Base-by-base conservation (phyloP, 345 rosid species). In the Acer yangbiense region DNA sequence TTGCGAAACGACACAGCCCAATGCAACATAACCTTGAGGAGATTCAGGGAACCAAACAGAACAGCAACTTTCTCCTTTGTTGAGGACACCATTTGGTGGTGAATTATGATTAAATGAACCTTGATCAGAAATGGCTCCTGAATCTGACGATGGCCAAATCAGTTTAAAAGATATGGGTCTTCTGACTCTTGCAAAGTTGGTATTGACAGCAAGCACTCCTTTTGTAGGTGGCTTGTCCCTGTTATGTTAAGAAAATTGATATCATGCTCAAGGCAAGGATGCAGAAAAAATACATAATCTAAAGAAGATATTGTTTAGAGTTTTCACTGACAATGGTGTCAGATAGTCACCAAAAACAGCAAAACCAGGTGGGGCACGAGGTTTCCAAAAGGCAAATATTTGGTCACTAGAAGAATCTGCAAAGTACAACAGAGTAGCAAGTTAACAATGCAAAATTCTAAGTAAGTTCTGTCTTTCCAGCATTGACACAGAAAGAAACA, bases 171-270 rank as follows among this genome's bases (percentile, higher is more conserved):
- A 90, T 82, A 86, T 62, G 14, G 98, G 98, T 81, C 92, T 89
- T 85, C 88, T 92, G 67, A 96, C 92, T 85, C 91, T 89, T 73
- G 88, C 89, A 74, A 90, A 80, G 82, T 92, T 91, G 77, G 94
- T 88, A 82, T 96, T 96, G 66, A 94, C 86, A 74, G 93, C 97
- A 82, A 90, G 82, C 82, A 94, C 98, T 78, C 97, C 98, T 89
- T 88, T 92, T 63, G 91, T 91, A 69, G 99, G 99, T 68, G 99
- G 97, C 82, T 94, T 96, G 85, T 96, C 98, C 90, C 99, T 96
- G 89, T 79, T 84, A 89, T 65, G 78, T 25, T 76, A 67, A 83
- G 66, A 80, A 64, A 73, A 79, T 9, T 72, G 63, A 73, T 61
- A 69, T 76, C 71, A 72, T 61, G 54, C 13, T 32, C 21, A 20